Conservation (phyloP, 495 filamentous ascomycete species). For the Penicillium flavigenum region DNA sequence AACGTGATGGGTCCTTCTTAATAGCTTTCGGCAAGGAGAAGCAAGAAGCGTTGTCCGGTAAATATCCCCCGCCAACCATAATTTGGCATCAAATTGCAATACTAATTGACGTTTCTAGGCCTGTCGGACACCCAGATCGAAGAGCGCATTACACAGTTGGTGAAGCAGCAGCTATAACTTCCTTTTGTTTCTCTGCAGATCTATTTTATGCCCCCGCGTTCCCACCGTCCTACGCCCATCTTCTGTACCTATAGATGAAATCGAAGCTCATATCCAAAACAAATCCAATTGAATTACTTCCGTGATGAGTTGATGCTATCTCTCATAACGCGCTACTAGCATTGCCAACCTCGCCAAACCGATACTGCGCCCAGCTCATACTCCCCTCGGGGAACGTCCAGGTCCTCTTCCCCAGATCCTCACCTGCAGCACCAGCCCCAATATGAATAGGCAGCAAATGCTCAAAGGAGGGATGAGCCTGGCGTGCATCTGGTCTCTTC, state of each 20-base stretch:
- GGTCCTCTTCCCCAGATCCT: constrained; percentile 58
- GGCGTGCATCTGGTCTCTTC: constrained; percentile 63
- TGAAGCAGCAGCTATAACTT: constrained; percentile 57
- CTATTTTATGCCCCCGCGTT: constrained; percentile 34
- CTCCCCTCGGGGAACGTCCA: constrained; percentile 67
- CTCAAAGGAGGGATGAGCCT: constrained; percentile 78
- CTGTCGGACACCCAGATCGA: constrained; percentile 91
- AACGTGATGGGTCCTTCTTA: constrained; percentile 6
- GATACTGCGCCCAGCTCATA: constrained; percentile 73
- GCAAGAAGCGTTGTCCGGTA: constrained; percentile 77
- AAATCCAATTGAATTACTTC: not conserved
- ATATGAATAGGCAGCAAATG: constrained; percentile 80
- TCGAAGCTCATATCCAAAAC: constrained; percentile 23
- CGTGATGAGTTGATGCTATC: not conserved
- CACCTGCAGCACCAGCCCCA: constrained; percentile 66
- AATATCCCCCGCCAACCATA: constrained; percentile 17
- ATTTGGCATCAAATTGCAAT: not conserved
- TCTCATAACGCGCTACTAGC: constrained; percentile 21
- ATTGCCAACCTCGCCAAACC: constrained; percentile 61
- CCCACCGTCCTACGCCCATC: constrained; percentile 28
- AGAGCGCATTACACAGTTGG: constrained; percentile 76
- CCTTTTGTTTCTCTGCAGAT: constrained; percentile 9
- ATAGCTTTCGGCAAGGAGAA: constrained; percentile 87
- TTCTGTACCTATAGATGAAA: constrained; percentile 50
- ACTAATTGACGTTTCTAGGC: constrained; percentile 50